These are phyloP conservation scores for Mortierella sp. DNA, from an alignment of 371 early-diverging fungal genomes.

Conservation along the genomic window DNA sequence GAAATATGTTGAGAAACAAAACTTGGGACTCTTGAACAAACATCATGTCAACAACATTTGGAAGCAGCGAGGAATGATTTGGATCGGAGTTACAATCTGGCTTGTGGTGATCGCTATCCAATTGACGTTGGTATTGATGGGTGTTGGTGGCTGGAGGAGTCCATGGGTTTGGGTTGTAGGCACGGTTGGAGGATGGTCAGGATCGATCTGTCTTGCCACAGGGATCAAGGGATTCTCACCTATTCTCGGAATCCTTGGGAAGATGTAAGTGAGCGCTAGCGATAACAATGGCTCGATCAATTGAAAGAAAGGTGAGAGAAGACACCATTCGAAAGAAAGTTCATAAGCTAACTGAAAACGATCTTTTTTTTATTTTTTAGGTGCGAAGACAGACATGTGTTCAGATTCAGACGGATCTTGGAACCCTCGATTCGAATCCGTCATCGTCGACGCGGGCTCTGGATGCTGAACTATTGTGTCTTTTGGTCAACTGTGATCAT, in stretches of 20 bases:
- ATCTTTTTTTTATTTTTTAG: constrained; percentile 13
- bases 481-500: constrained; percentile 46
- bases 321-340: too few relatives aligned
- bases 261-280: constrained; percentile 40
- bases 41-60: constrained; percentile 32
- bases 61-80: constrained; percentile 31
- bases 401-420: constrained; percentile 29
- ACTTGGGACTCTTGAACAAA: constrained; percentile 35
- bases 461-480: constrained; percentile 45
- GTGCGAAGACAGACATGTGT: constrained; percentile 44
- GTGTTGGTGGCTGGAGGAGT: constrained; percentile 37
- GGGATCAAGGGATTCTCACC: constrained; percentile 45
- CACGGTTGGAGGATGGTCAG: constrained; percentile 32
- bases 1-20: constrained; percentile 30
- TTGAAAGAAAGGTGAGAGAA: too few relatives aligned
- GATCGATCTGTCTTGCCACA: constrained; percentile 36
- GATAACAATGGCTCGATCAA: neutral
- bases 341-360: neutral
- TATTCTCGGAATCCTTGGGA: constrained; percentile 41
- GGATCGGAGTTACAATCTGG: constrained; percentile 34
- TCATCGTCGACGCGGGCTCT: constrained; percentile 31
- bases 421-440: constrained; percentile 47
- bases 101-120: constrained; percentile 25
- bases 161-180: constrained; percentile 50
- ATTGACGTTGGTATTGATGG: constrained; percentile 24